Percentiles rank a stretch among this genome's conserved stretches.
Evolutionary conservation across 495 filamentous ascomycete species (phyloP).

Genomic region (Penicillium subrubescens): DNA sequence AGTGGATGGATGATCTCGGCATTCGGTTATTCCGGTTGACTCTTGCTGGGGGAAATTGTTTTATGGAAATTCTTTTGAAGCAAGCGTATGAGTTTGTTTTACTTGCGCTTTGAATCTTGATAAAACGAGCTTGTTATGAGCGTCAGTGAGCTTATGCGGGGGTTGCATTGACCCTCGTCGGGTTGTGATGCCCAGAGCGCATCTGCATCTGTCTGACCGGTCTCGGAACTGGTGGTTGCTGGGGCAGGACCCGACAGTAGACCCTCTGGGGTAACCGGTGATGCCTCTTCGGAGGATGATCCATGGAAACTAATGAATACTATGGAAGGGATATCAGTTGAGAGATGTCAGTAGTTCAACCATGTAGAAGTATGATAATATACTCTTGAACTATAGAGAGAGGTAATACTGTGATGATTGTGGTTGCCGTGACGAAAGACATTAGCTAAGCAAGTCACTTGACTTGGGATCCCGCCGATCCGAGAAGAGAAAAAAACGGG

Average conservation of each 20-base stretch:
- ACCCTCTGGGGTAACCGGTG: neutral
- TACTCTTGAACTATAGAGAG: too few species aligned
- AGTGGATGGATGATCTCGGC: neutral
- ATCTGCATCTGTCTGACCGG: slow-evolving; percentile 8
- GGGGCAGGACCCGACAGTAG: slow-evolving; percentile 1
- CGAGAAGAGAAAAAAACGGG: slow-evolving; percentile 47
- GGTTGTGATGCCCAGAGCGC: slow-evolving; percentile 2
- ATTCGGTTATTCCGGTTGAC: neutral
- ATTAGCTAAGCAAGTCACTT: slow-evolving; percentile 39
- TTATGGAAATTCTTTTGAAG: neutral
- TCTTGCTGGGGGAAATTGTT: neutral
- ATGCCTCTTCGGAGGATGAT: neutral
- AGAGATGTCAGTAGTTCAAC: neutral
- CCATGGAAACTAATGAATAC: neutral
- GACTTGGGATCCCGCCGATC: slow-evolving; percentile 40
- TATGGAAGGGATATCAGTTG: neutral
- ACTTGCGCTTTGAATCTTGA: neutral
- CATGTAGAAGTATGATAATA: neutral
- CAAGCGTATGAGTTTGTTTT: slow-evolving; percentile 1
- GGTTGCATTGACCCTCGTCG: slow-evolving; percentile 5
- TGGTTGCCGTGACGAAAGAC: slow-evolving; percentile 45
- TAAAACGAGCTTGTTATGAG: neutral
- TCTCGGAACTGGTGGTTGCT: slow-evolving; percentile 5
- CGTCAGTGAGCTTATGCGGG: neutral
- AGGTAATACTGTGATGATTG: too few species aligned